Base-by-base conservation (phyloP, 1,284 basidiomycete species). In the Exsudoporus floridanus region DNA sequence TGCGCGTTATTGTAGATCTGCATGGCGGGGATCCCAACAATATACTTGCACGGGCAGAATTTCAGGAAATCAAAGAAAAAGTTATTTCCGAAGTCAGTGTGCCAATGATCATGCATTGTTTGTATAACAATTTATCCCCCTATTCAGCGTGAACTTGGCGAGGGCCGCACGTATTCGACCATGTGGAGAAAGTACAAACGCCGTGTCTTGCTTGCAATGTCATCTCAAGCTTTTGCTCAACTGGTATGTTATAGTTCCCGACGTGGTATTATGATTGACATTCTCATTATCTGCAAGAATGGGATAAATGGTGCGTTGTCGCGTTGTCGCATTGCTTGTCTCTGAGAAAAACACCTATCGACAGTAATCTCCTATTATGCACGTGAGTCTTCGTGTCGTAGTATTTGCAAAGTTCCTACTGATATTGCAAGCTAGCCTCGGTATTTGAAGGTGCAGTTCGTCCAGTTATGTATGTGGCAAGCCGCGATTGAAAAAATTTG, bases 181-280 rank as follows among this genome's bases (percentile, higher is more conserved):
- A 92, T 98, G 84, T 97, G 94, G 92, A 84, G 73, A 61, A 82
- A 84, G 59, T 98, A 98, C 72, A 89, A 90, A 61, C 85, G 87
- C 40, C 83, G 95, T 41, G 94, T 98, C 6, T 71, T 98, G 58
- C 85, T 98, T 54, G 96, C 95, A n/a, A 96, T 96, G 92, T 94
- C 92, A 18, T 93, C 92, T 57, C 96, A 98, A 70, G 89, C 91
- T 52, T 98, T 98, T 70, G 95, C 95, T 43, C 96, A 98, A 72
- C 75, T 98, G 60, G 90, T 92, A 59, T 36, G 70, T 57, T 34
- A 30, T 25, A 30, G 12, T 45, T 37, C 9, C 10, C 9, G 3
- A 21, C 41, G 30, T 42, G 25, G 21, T 38, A 31, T 49, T 35
- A 21, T 47, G 43, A 46, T 21, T 56, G 39, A 57, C 48, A 12